A percentile compares a stretch with the other conserved stretches of the same genome.
These are phyloP conservation scores for Allomyces macrogynus DNA, from an alignment of 192 early-diverging fungal species.

Conservation along the genomic window DNA sequence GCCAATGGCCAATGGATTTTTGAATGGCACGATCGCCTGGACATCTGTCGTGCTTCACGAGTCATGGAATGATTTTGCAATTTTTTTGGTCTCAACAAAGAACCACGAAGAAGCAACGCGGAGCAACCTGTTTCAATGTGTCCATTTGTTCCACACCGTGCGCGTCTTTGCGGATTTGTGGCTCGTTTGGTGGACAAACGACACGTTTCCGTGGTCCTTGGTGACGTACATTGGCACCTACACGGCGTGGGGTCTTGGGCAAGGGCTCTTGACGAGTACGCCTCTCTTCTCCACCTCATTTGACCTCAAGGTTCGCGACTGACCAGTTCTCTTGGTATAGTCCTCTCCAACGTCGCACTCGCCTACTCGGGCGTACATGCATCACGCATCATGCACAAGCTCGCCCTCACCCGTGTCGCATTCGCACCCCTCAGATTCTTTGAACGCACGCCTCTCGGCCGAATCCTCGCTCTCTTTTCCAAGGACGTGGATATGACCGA, in stretches of 20 bases:
- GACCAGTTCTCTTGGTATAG: background rate
- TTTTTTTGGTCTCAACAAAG: too few species aligned
- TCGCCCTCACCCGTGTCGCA: slow-evolving; percentile 40
- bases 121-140: too few species aligned
- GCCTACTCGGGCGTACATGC: slow-evolving; percentile 34
- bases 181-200: background rate
- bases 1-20: too few species aligned
- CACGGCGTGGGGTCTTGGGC: slow-evolving; percentile 32
- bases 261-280: slow-evolving; percentile 21
- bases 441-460: slow-evolving; percentile 49
- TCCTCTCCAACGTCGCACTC: slow-evolving; percentile 35
- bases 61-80: too few species aligned
- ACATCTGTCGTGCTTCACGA: too few species aligned
- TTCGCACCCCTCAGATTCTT: slow-evolving; percentile 58
- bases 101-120: too few species aligned
- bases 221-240: slow-evolving; percentile 43
- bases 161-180: background rate
- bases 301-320: too few species aligned
- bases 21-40: too few species aligned
- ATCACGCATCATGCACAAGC: slow-evolving; percentile 41
- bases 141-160: too few species aligned
- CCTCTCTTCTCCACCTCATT: too few species aligned
- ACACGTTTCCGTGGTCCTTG: background rate
- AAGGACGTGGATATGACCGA: slow-evolving; percentile 52
- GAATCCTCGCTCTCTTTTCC: slow-evolving; percentile 37